Percentiles rank a stretch among this genome's conserved stretches.
Evolutionary conservation across 805 yeast species (phyloP).

Genomic region (Candida corydali): DNA sequence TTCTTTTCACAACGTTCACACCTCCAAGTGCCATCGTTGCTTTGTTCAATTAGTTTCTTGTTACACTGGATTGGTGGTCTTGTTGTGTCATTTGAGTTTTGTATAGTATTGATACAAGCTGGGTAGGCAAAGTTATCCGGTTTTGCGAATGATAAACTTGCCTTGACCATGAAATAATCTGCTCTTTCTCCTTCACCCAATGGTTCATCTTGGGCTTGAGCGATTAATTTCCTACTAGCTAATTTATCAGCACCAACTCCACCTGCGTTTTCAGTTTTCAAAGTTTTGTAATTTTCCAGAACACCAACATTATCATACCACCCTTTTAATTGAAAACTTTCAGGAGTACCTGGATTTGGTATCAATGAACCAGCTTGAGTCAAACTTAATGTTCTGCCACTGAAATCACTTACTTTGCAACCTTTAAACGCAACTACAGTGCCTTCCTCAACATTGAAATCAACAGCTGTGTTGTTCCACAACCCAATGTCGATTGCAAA

Average conservation of each 20-base stretch:
- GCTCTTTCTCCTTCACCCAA: slow-evolving; percentile 75
- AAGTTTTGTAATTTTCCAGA: slow-evolving; percentile 53
- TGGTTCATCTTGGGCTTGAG: slow-evolving; percentile 54
- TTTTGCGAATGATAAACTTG: slow-evolving; percentile 65
- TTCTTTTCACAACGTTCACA: slow-evolving; percentile 86
- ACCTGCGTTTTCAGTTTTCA: slow-evolving; percentile 49
- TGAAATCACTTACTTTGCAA: slow-evolving; percentile 82
- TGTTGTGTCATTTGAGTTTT: slow-evolving; percentile 12
- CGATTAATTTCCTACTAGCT: slow-evolving; percentile 60
- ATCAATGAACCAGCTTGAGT: slow-evolving; percentile 72
- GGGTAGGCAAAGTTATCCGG: slow-evolving; percentile 84
- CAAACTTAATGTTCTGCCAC: slow-evolving; percentile 79
- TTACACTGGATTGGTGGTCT: slow-evolving; percentile 45
- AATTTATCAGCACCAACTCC: slow-evolving; percentile 35
- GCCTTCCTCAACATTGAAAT: slow-evolving; percentile 68
- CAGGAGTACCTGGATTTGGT: slow-evolving; percentile 84
- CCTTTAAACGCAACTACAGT: slow-evolving; percentile 91
- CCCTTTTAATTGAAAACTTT: slow-evolving; percentile 83
- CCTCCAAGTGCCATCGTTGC: slow-evolving; percentile 74
- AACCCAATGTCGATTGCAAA: slow-evolving; percentile 74
- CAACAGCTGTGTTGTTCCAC: slow-evolving; percentile 86
- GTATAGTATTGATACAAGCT: slow-evolving; percentile 64
- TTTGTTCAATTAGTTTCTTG: slow-evolving; percentile 74
- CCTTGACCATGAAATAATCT: slow-evolving; percentile 74
- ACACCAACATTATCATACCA: slow-evolving; percentile 89